Evolutionary conservation across 2,329 filamentous ascomycete genomes (phyloP), one percentile per base, ranked within the genome.

Genomic region (Salinomyces thailandicus): DNA sequence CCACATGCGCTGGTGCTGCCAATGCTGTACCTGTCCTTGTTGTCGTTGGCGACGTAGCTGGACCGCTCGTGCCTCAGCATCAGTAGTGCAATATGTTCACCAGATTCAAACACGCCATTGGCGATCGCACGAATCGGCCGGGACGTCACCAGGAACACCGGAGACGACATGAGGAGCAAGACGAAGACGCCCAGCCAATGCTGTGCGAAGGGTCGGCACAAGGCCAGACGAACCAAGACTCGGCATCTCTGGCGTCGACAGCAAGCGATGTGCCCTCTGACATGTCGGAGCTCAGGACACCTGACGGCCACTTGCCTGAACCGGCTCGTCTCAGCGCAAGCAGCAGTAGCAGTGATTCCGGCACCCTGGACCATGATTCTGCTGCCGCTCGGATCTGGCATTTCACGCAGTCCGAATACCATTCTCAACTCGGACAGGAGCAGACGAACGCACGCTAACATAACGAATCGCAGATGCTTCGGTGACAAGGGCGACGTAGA

Each of bases 401-500:
- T n/a, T n/a, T n/a, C n/a, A n/a, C n/a, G n/a, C n/a, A n/a, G n/a
- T n/a, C n/a, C n/a, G 20, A 24, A 24, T 24, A 24, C 20, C n/a
- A n/a, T n/a, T n/a, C n/a, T 24, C 20, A 24, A n/a, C 20, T n/a
- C n/a, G 20, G 20, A 7, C 7, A n/a, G 20, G 7, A 24, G 20
- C 20, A 24, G 20, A 7, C 5, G 24, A 17, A 16, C n/a, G 13
- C 13, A 13, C 26, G 35, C 35, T 37, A 18, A 37, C 35, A 4
- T 17, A 11, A 3, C 19, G 13, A n/a, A 17, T 35, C 16, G 38
- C 57, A 96, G 89, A 71, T 96, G 91, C 72, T 98, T 98, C 68
- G 91, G 91, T 65, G 91, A 98, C 70, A 98, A 98, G 69, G 91
- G 91, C 54, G 91, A 98, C 69, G 89, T 98, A 50, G 91, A 96